Evolutionary conservation across 2,329 filamentous ascomycete genomes (phyloP), one percentile per base, ranked within the genome.

Genomic region (Domatiomyces catenatus): DNA sequence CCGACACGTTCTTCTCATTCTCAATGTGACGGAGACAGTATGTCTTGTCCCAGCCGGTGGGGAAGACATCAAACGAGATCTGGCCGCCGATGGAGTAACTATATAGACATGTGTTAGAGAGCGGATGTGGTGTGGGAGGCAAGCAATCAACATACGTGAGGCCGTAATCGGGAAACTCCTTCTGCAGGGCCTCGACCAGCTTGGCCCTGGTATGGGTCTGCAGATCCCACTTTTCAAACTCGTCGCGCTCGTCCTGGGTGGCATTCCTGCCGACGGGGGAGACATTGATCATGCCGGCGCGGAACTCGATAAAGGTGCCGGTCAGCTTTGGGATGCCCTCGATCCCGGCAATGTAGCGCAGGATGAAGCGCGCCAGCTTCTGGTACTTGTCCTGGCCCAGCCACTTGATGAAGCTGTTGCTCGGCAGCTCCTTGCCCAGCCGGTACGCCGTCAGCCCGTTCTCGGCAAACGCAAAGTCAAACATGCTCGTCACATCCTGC

Each of bases 1-100:
- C 71, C 6, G 66, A 65, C 56, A 93, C 73, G 55, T 83, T 82
- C 62, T 79, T 81, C 67, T 95, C 89, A 56, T 76, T 76, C 71
- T 92, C 86, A 55, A 96, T 74, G 69, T 95, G 89, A 61, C 79
- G 74, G 59, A 96, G 75, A 72, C 89, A 95, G 76, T 94, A 98
- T 8, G 86, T 94, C 81, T 96, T 98, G 73, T 98, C 92, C 92
- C 92, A 98, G 63, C 92, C 92, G 2, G 74, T 79, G 57, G 92
- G 92, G 77, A 98, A 98, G 62, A 96, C 85, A 65, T 98, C 92
- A 68, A 98, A 98, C 53, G 89, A 95, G 69, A 98, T 95, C 66
- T 95, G 87, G 49, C 92, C 92, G 60, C 92, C 92, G 62, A 98
- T 94, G 56, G 87, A 90, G 75, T 84, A 95, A 43, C 85, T 89